Conservation (phyloP, 2,329 filamentous ascomycete genomes). For the Rutstroemia sp. region DNA sequence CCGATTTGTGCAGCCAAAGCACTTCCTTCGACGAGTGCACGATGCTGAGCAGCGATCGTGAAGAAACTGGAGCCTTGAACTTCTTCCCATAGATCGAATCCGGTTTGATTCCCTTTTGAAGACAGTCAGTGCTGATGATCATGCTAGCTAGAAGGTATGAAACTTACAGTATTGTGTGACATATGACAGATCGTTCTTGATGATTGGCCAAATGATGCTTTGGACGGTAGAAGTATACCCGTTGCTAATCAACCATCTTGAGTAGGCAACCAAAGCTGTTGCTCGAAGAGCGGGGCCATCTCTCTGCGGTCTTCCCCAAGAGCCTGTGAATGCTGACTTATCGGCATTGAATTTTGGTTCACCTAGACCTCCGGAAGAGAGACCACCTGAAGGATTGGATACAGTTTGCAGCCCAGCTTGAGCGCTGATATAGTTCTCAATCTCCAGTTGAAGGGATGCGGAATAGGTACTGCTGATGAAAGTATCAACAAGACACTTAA, state of each 20-base stretch:
- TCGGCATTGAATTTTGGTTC: constrained; percentile 70
- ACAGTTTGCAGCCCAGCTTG: constrained; percentile 52
- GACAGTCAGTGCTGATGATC: not conserved
- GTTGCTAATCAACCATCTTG: constrained; percentile 62
- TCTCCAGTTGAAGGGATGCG: constrained; percentile 38
- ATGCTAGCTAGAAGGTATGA: not conserved
- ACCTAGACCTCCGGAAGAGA: constrained; percentile 47
- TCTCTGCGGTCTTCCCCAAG: constrained; percentile 72
- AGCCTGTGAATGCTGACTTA: constrained; percentile 51
- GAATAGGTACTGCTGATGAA: constrained; percentile 48
- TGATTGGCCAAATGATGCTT: constrained; percentile 62
- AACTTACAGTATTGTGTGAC: constrained; percentile 59
- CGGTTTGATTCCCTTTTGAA: constrained; percentile 37
- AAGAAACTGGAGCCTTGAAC: constrained; percentile 73
- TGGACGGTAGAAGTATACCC: constrained; percentile 40
- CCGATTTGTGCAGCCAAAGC: constrained; percentile 58
- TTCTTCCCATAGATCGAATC: constrained; percentile 81
- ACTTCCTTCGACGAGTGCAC: constrained; percentile 60
- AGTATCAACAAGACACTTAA: constrained; percentile 61
- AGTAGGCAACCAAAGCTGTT: constrained; percentile 64
- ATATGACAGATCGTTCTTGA: constrained; percentile 69
- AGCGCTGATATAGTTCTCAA: constrained; percentile 61
- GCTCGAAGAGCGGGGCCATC: constrained; percentile 74
- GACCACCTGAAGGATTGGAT: constrained; percentile 45
- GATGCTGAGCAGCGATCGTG: constrained; percentile 62